Conservation (phyloP, 192 early-diverging fungal species). For the Jimgerdemannia lactiflua region DNA sequence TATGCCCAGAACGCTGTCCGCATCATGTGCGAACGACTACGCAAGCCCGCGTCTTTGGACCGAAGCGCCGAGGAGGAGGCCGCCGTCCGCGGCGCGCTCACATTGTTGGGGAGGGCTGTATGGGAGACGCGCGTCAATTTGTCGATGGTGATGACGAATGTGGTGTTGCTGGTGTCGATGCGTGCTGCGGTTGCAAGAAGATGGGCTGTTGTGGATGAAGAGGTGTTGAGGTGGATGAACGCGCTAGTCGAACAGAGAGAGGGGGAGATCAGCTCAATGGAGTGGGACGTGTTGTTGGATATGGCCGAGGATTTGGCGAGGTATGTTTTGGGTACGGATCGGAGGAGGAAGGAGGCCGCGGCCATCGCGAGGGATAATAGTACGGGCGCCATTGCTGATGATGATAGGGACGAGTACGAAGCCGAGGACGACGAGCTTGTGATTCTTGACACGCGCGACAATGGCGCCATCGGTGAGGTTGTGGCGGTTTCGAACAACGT, state of each 20-base stretch:
- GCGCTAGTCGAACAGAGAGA: constrained; percentile 11
- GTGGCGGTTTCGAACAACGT: background rate
- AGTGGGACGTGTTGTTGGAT: constrained; percentile 36
- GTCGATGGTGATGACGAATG: constrained; percentile 16
- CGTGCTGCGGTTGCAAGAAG: constrained; percentile 12
- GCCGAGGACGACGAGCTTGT: background rate
- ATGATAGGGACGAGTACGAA: background rate
- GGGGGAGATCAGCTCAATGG: constrained; percentile 11
- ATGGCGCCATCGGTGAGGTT: background rate
- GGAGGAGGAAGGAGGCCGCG: background rate
- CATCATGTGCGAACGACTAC: constrained; percentile 52
- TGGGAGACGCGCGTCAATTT: constrained; percentile 41
- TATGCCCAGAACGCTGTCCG: constrained; percentile 55
- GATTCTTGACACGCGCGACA: background rate
- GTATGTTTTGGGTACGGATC: background rate
- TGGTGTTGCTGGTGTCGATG: constrained; percentile 27
- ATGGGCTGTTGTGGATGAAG: constrained; percentile 13
- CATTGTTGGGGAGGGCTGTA: constrained; percentile 49
- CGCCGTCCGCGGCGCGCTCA: constrained; percentile 52
- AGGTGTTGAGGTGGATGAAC: constrained; percentile 16
- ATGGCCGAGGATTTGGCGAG: constrained; percentile 10
- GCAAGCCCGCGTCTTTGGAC: constrained; percentile 4
- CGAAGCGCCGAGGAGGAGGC: constrained; percentile 8
- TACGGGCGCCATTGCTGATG: background rate
- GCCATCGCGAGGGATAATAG: background rate